Base-by-base conservation (phyloP, 768 basidiomycete genomes). In the Tephrocybe sp. region DNA sequence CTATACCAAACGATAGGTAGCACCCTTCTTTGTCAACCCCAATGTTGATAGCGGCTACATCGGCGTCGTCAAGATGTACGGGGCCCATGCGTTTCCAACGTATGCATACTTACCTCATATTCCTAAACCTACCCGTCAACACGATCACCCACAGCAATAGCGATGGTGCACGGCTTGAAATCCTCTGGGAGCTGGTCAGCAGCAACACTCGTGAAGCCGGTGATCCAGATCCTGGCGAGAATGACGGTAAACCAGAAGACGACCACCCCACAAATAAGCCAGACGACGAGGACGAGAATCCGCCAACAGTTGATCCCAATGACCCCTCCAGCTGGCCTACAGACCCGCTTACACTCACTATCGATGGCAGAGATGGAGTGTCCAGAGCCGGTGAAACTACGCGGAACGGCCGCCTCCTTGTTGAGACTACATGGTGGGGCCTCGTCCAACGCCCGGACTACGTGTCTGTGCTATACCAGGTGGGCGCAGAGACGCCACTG, bases 21-120 rank as follows among this genome's bases (percentile, higher is more conserved):
- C 44, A 5, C 32, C 44, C 19, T 45, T 45, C 32, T 32, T 35
- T 24, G 44, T 45, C 32, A 25, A 45, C 16, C 44, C 44, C 22
- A 45, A 45, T 24, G 44, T 35, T 11, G n/a, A 45, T 5, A 25
- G 32, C n/a, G 32, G 44, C 15, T 34, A 34, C n/a, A 25, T 45
- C 9, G 22, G 44, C 5, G 22, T 35, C 8, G 43, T 45, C 44
- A 45, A 26, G 32, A 5, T 26, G 32, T 34, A 25, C 25, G 31
- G 44, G 12, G 34, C 6, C 16, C 34, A 46, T n/a, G 13, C 44
- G 4, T 27, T 46, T 25, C 44, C 34, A 16, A 19, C 15, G 44
- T 46, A 25, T 24, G 34, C 13, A n/a, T 34, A n/a, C 16, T 15
- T 32, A 21, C 19, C 11, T 21, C 12, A 4, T 7, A 13, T 9